Evolutionary conservation across 2,329 filamentous ascomycete species (phyloP).

Genomic region (Neopestalotiopsis sp.): DNA sequence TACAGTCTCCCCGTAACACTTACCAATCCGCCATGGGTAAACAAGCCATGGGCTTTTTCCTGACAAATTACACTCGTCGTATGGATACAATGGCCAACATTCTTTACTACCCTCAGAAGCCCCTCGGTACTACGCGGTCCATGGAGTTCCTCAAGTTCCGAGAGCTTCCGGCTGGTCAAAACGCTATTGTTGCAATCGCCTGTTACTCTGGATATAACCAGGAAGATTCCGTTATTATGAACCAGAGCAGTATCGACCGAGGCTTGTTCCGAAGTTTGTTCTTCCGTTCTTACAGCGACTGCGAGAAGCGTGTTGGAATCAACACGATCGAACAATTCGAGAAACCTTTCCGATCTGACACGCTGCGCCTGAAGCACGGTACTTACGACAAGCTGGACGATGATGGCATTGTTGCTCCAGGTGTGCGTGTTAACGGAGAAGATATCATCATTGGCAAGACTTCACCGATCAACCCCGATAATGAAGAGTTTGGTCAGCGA

Average conservation of each 20-base stretch:
- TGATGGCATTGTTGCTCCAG: constrained; percentile 92
- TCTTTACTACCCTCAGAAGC: constrained; percentile 98
- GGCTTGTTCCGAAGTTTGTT: constrained; percentile 97
- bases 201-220: constrained; percentile 99
- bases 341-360: constrained; percentile 89
- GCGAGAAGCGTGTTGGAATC: constrained; percentile 94
- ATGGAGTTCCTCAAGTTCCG: constrained; percentile 99
- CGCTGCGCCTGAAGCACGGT: constrained; percentile 89
- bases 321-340: constrained; percentile 93
- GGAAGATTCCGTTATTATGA: constrained; percentile 99
- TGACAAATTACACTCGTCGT: constrained; percentile 94
- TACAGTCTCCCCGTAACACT: constrained; percentile 92
- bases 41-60: constrained; percentile 98
- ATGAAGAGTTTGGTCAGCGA: constrained; percentile 90
- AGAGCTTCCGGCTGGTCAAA: constrained; percentile 94
- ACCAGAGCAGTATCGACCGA: constrained; percentile 98
- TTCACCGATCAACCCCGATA: constrained; percentile 89
- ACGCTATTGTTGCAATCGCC: constrained; percentile 96
- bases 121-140: constrained; percentile 90
- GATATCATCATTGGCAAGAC: constrained; percentile 99
- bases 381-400: constrained; percentile 98
- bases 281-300: constrained; percentile 96
- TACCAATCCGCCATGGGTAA: constrained; percentile 99
- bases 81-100: constrained; percentile 99
- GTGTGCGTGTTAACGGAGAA: constrained; percentile 93